Evolutionary conservation across 176 grass and related monocot species (phyloP).

Genomic region (Elaeis guineensis): DNA sequence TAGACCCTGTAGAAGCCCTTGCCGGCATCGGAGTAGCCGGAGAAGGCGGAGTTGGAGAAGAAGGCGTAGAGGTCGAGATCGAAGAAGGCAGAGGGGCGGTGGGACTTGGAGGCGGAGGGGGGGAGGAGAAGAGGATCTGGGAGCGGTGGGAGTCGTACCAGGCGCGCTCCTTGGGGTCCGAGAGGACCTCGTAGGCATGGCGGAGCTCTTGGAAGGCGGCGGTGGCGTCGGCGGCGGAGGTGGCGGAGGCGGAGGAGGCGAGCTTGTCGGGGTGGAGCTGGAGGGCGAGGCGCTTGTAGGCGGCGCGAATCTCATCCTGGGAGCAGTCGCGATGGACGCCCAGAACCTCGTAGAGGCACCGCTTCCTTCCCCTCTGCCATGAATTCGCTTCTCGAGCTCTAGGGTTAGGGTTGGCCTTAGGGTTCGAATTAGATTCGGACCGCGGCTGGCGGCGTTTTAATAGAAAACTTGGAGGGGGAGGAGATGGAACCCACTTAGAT

Average conservation of each 20-base stretch:
- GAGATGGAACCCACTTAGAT: too few species aligned
- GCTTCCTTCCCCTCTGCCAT: conserved; percentile 40
- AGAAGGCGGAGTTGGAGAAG: conserved; percentile 62
- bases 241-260: conserved; percentile 18
- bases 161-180: conserved; percentile 73
- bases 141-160: conserved; percentile 95
- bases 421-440: too few species aligned
- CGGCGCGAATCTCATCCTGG: conserved; percentile 56
- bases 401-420: too few species aligned
- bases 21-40: conserved; percentile 71
- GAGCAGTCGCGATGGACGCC: conserved; percentile 58
- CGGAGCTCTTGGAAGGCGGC: conserved; percentile 92
- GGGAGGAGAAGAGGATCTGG: conserved; percentile 76
- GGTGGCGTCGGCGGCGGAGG: conserved; percentile 33
- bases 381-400: too few species aligned
- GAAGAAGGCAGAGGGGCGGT: conserved; percentile 29
- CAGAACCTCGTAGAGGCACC: conserved; percentile 85
- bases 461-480: too few species aligned
- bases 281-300: conserved; percentile 78
- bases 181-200: conserved; percentile 84
- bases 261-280: conserved; percentile 93
- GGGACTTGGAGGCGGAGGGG: conserved; percentile 22
- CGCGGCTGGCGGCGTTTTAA: too few species aligned
- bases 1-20: conserved; percentile 95
- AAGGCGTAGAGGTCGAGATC: conserved; percentile 69